A percentile compares a stretch with the other conserved stretches of the same genome.
phyloP scores from a whole-genome alignment of 345 rosid genomes.

The Pistacia integerrima region DNA sequence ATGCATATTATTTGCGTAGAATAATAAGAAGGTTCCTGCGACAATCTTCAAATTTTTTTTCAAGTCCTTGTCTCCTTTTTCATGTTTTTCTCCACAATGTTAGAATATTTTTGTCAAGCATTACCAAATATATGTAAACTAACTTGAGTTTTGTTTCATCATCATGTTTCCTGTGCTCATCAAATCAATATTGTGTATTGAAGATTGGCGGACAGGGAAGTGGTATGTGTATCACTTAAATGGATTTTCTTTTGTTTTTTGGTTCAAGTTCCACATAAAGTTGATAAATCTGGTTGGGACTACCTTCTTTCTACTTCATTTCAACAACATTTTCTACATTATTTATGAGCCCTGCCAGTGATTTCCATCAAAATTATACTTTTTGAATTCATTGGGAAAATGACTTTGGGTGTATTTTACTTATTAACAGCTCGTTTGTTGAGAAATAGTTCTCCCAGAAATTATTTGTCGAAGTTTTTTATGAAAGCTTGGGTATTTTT shows the following conservation, averaged over 20 bases:
- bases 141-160: slow-evolving; percentile 26
- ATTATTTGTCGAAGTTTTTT: slow-evolving; percentile 1
- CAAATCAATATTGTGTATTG: slow-evolving; percentile 21
- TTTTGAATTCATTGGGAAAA: neutral
- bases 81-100: neutral
- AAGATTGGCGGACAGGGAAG: slow-evolving; percentile 85
- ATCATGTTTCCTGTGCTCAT: slow-evolving; percentile 26
- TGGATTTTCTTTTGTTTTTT: slow-evolving; percentile 2
- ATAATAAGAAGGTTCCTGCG: slow-evolving; percentile 62
- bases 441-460: slow-evolving; percentile 1
- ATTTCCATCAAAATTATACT: slow-evolving; percentile 2
- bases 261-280: slow-evolving; percentile 5
- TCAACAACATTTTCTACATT: neutral
- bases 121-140: slow-evolving; percentile 19
- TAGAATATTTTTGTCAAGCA: slow-evolving; percentile 13
- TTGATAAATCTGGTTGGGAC: slow-evolving; percentile 14
- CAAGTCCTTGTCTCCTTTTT: neutral
- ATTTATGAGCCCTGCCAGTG: neutral
- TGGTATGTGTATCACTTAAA: slow-evolving; percentile 53
- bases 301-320: neutral
- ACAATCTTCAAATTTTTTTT: neutral
- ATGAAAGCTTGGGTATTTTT: neutral
- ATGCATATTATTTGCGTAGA: slow-evolving; percentile 81
- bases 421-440: neutral
- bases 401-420: neutral